Conservation (phyloP, 768 basidiomycete species). For the Leucocoprinus leucothites region DNA sequence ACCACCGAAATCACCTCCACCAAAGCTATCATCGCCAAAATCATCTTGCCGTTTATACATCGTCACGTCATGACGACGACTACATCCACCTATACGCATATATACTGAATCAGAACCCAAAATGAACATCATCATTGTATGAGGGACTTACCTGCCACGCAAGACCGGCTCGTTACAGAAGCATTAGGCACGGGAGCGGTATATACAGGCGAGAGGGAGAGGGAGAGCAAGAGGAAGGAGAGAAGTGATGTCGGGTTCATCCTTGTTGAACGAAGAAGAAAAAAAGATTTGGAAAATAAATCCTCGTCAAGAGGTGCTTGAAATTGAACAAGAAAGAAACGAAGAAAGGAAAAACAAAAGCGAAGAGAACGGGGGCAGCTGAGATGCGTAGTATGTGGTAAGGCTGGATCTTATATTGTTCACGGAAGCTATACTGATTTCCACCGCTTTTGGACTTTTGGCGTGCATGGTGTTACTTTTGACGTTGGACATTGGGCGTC, state of each 20-base stretch:
- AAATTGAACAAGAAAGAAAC: background rate
- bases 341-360: no score
- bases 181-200: background rate
- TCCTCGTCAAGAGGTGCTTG: constrained; percentile 17
- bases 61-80: no score
- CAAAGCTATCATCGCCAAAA: background rate
- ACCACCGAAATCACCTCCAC: background rate
- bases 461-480: no score
- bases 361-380: no score
- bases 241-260: background rate
- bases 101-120: no score
- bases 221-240: constrained; percentile 5
- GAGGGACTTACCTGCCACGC: background rate
- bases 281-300: background rate
- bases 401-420: no score
- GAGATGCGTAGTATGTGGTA: no score
- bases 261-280: background rate
- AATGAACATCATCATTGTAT: no score
- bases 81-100: no score
- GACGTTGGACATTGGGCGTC: no score
- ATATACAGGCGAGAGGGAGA: background rate
- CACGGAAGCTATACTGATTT: no score
- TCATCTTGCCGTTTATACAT: background rate
- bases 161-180: background rate
- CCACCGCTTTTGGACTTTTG: no score